phyloP scores from a whole-genome alignment of 768 basidiomycete species.

The Lyophyllum shimeji region DNA sequence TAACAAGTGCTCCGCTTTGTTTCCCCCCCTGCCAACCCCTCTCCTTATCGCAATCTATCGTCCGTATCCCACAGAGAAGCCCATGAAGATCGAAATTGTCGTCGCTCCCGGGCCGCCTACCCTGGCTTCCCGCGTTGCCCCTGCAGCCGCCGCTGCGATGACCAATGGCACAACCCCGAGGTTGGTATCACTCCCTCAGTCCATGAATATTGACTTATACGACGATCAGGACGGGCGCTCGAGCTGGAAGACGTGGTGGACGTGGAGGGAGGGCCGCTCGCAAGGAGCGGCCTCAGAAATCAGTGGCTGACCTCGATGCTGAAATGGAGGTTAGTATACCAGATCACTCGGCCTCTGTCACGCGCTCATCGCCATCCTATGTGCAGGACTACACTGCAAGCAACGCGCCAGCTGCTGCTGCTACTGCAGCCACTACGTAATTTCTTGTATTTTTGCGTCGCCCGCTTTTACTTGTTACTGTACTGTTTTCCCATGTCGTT shows the following conservation, averaged over 20 bases:
- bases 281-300: slow-evolving; percentile 73
- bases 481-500: slow-evolving; percentile 14
- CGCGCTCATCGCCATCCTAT: slow-evolving; percentile 3
- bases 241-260: slow-evolving; percentile 49
- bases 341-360: neutral
- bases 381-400: slow-evolving; percentile 67
- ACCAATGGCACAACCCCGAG: slow-evolving; percentile 29
- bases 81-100: slow-evolving; percentile 98
- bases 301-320: slow-evolving; percentile 89
- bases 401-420: slow-evolving; percentile 47
- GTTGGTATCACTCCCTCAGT: slow-evolving; percentile 22
- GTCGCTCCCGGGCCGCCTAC: slow-evolving; percentile 77
- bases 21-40: slow-evolving; percentile 33
- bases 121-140: slow-evolving; percentile 84
- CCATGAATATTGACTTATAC: slow-evolving; percentile 1
- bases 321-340: slow-evolving; percentile 84
- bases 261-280: slow-evolving; percentile 42
- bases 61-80: slow-evolving; percentile 69
- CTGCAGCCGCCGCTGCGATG: slow-evolving; percentile 41
- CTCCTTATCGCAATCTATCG: slow-evolving; percentile 30
- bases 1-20: slow-evolving; percentile 46
- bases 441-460: slow-evolving; percentile 13
- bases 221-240: slow-evolving; percentile 29
- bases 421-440: slow-evolving; percentile 21
- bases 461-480: slow-evolving; percentile 13